Evolutionary conservation across 2,329 filamentous ascomycete species (phyloP).

Genomic region (Botrytis squamosa): DNA sequence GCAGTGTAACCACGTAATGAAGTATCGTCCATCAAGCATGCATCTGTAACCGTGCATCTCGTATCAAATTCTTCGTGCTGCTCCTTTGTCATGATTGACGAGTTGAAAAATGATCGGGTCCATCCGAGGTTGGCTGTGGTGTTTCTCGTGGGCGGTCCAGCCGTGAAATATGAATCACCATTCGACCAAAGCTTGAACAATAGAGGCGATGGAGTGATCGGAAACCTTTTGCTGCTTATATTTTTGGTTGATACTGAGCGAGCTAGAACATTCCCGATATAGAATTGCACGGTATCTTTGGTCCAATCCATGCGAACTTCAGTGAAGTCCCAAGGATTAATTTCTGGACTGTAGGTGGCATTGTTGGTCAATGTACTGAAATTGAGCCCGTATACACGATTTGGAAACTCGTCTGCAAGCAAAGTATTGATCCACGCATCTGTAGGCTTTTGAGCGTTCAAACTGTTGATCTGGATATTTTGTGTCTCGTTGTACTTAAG

Average conservation of each 20-base stretch:
- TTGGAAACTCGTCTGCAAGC: conserved; percentile 43
- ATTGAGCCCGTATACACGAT: conserved; percentile 38
- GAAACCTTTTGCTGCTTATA: conserved; percentile 33
- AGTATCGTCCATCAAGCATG: conserved; percentile 38
- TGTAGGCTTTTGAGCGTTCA: conserved; percentile 45
- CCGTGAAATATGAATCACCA: conserved; percentile 45
- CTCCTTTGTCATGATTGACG: conserved; percentile 42
- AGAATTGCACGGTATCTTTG: conserved; percentile 44
- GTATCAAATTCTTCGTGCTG: conserved; percentile 34
- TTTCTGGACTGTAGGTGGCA: conserved; percentile 3
- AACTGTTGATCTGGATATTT: conserved; percentile 45
- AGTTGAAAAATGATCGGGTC: conserved; percentile 51
- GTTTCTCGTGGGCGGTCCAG: conserved; percentile 44
- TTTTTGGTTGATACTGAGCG: conserved; percentile 39
- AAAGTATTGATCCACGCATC: conserved; percentile 44
- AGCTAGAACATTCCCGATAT: conserved; percentile 42
- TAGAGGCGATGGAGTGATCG: conserved; percentile 44
- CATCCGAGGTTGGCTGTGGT: conserved; percentile 46
- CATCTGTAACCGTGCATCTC: conserved; percentile 37
- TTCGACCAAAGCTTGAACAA: conserved; percentile 48
- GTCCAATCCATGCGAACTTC: conserved; percentile 51
- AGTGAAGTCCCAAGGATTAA: conserved; percentile 39
- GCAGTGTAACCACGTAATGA: conserved; percentile 24
- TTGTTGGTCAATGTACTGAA: conserved; percentile 22
- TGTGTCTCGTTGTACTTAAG: conserved; percentile 47